Conservation (phyloP, 352 stramenopile species). For the Pythium insidiosum region DNA sequence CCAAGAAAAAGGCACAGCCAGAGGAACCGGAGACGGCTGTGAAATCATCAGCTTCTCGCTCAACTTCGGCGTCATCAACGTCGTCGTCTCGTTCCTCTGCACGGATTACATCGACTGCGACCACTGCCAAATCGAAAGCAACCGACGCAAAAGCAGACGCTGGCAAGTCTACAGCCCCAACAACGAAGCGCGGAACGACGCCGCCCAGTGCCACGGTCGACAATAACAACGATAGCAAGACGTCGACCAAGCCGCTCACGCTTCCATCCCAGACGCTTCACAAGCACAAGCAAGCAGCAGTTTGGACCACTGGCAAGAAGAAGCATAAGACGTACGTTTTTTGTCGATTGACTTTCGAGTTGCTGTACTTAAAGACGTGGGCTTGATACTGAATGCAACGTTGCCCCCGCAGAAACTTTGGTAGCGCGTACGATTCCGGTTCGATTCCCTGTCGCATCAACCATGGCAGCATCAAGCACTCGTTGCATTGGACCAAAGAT, state of each 20-base stretch:
- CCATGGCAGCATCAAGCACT: constrained; percentile 67
- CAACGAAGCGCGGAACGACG: not conserved
- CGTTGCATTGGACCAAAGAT: constrained; percentile 61
- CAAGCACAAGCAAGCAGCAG: constrained; percentile 70
- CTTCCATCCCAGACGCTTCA: constrained; percentile 48
- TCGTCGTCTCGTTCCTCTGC: not conserved
- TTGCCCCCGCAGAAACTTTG: constrained; percentile 48
- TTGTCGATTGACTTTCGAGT: not conserved
- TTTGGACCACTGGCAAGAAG: constrained; percentile 63
- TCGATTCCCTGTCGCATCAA: constrained; percentile 77
- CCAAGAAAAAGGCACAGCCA: not conserved
- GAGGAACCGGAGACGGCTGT: not conserved
- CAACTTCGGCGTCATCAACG: not conserved
- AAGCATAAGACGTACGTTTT: constrained; percentile 64
- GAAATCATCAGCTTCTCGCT: not conserved
- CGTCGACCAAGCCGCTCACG: constrained; percentile 12
- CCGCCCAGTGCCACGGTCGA: not conserved
- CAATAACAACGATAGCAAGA: constrained; percentile 5
- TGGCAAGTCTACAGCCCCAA: not conserved
- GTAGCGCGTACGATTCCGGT: constrained; percentile 49
- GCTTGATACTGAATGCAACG: too few relatives aligned
- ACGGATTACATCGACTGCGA: not conserved
- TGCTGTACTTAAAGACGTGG: not conserved
- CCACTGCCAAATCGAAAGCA: not conserved
- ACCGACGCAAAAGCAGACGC: not conserved